phyloP scores from a whole-genome alignment of 2,329 filamentous ascomycete genomes.

The Fusarium nisikadoi region DNA sequence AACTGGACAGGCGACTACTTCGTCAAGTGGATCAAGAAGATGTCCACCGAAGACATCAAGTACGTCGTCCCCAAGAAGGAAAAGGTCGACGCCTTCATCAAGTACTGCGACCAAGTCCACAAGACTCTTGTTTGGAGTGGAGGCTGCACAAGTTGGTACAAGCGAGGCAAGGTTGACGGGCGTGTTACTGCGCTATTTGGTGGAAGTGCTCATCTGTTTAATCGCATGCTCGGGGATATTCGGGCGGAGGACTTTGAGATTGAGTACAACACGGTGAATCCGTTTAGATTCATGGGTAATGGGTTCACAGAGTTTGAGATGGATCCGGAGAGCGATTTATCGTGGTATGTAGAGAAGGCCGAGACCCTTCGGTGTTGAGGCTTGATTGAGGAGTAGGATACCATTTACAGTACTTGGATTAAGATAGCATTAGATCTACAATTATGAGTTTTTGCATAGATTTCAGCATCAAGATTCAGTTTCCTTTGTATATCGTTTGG shows the following conservation, averaged over 20 bases:
- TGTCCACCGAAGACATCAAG: slow-evolving; percentile 38
- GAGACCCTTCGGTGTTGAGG: slow-evolving; percentile 16
- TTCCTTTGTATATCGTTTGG: no score
- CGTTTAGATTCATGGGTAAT: slow-evolving; percentile 39
- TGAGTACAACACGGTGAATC: slow-evolving; percentile 30
- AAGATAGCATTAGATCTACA: neutral
- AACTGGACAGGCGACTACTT: slow-evolving; percentile 43
- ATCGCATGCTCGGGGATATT: slow-evolving; percentile 37
- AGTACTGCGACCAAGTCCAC: slow-evolving; percentile 34
- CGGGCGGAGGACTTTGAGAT: slow-evolving; percentile 39
- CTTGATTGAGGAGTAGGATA: neutral
- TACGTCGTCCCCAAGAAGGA: slow-evolving; percentile 36
- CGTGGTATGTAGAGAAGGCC: slow-evolving; percentile 40
- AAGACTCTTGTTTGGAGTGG: slow-evolving; percentile 40
- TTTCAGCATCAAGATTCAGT: no score
- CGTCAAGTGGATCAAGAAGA: slow-evolving; percentile 41
- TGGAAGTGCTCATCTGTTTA: slow-evolving; percentile 37
- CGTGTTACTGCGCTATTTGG: slow-evolving; percentile 38
- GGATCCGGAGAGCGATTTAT: slow-evolving; percentile 35
- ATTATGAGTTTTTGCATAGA: neutral
- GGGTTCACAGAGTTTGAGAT: slow-evolving; percentile 41
- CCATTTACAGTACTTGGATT: neutral
- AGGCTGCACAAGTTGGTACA: slow-evolving; percentile 38
- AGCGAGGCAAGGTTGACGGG: slow-evolving; percentile 28
- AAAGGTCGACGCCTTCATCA: slow-evolving; percentile 39